Percentiles rank a stretch among this genome's conserved stretches.
These are phyloP conservation scores for Perkinsus olseni DNA, from an alignment of 169 alveolate species.

Conservation along the genomic window DNA sequence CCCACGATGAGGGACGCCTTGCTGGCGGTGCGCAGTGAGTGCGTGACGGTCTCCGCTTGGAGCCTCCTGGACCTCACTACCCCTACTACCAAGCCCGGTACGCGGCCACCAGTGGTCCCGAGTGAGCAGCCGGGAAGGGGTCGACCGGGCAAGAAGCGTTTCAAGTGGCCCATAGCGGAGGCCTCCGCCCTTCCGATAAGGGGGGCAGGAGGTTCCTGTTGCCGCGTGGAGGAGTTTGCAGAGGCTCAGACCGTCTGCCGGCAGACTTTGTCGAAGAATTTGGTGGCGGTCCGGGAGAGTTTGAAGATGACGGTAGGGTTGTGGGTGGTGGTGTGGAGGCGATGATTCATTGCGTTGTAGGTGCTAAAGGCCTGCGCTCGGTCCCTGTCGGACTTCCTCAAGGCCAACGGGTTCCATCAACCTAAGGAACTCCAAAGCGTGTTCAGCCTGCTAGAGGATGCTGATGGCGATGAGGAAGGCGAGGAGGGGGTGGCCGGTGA, in stretches of 20 bases:
- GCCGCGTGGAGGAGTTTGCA: conserved; percentile 42
- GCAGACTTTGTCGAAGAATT: conserved; percentile 27
- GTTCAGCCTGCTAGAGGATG: conserved; percentile 27
- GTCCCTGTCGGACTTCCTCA: conserved; percentile 28
- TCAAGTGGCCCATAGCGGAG: neutral
- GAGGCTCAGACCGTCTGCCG: conserved; percentile 43
- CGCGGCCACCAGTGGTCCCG: neutral
- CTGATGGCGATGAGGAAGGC: conserved; percentile 32
- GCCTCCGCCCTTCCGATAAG: neutral
- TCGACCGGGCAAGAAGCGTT: too few relatives aligned
- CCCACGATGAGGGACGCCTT: conserved; percentile 54
- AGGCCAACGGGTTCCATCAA: conserved; percentile 33
- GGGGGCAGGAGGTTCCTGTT: conserved; percentile 21
- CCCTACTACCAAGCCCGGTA: neutral
- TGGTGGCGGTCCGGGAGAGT: conserved; percentile 23
- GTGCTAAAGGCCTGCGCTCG: conserved; percentile 3
- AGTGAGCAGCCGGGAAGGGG: too few relatives aligned
- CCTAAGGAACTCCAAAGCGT: conserved; percentile 28
- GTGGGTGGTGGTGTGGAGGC: conserved; percentile 12
- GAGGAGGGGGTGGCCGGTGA: conserved; percentile 43
- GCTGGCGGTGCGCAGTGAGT: conserved; percentile 46
- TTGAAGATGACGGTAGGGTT: conserved; percentile 24
- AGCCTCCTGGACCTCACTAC: conserved; percentile 30
- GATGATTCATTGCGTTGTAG: conserved; percentile 12
- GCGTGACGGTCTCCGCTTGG: conserved; percentile 23